Base-by-base conservation (phyloP, 2,329 filamentous ascomycete genomes). In the Kalmusia sp. region DNA sequence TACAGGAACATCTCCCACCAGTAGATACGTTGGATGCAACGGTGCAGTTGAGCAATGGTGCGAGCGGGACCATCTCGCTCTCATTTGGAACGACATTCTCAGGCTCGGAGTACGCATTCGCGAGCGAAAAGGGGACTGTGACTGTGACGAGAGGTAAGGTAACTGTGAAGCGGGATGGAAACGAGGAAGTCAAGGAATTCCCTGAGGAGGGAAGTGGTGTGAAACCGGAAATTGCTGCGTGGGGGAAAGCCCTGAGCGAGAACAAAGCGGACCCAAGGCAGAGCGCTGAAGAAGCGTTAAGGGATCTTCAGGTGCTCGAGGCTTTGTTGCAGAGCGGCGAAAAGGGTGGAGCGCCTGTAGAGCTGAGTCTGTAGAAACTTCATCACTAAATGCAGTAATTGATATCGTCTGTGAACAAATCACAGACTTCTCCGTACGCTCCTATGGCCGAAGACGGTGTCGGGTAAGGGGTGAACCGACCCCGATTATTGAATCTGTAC, bases 21-120 rank as follows among this genome's bases (percentile, higher is more conserved):
- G 79, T 89, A 1, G 89, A 92, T 67, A 88, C 87, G 1, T 76
- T 91, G 45, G 82, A 86, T 62, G 85, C 85, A 8, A 78, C 84
- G 2, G 58, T 87, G 31, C 80, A 78, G 64, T 80, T 84, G 2
- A 77, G 76, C 52, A 80, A 78, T 22, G 86, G 86, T 3, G 78
- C 76, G 2, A 77, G 79, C 1, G 87, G 87, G 1, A 83, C 81
- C 4, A 82, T 88, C 43, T 77, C 79, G 49, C 72, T 84, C n/a
- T 83, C 80, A 2, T 82, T 82, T 48, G 86, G 87, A 2, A 84
- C 84, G 6, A 82, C 79, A 7, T 80, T 84, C 57, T 73, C 71
- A 5, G 80, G 80, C 0, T 81, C 79, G 12, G 82, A 86, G 61
- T 87, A 82, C 68, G 74, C 80, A 6, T 73, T 89, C 47, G 84